These are phyloP conservation scores for Mollisia scopiformis DNA, from an alignment of 2,329 filamentous ascomycete genomes.

Conservation along the genomic window DNA sequence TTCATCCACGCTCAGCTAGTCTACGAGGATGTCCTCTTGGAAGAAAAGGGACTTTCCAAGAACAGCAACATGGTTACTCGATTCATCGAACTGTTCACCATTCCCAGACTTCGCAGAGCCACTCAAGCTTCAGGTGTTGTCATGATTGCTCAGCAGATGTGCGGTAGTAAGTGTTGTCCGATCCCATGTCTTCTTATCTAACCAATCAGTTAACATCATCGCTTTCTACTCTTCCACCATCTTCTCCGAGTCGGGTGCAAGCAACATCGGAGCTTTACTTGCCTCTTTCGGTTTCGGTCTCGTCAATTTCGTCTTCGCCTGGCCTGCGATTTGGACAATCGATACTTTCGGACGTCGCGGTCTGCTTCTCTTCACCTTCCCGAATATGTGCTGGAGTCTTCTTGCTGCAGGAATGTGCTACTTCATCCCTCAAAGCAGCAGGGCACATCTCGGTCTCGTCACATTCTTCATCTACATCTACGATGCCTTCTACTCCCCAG, in stretches of 20 bases:
- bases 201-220: slow-evolving; percentile 59
- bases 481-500: slow-evolving; percentile 65
- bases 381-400: slow-evolving; percentile 67
- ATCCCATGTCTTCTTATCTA: not conserved
- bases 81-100: slow-evolving; percentile 68
- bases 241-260: slow-evolving; percentile 59
- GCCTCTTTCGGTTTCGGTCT: slow-evolving; percentile 67
- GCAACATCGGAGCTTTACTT: slow-evolving; percentile 56
- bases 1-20: slow-evolving; percentile 58
- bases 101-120: slow-evolving; percentile 71
- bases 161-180: slow-evolving; percentile 15
- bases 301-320: slow-evolving; percentile 65
- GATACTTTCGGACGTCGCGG: slow-evolving; percentile 65
- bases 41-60: slow-evolving; percentile 43
- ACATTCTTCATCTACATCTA: slow-evolving; percentile 68
- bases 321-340: slow-evolving; percentile 62
- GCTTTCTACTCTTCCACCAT: slow-evolving; percentile 74
- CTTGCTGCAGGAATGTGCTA: slow-evolving; percentile 62
- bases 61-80: slow-evolving; percentile 61
- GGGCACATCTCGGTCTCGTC: slow-evolving; percentile 53
- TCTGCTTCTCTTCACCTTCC: slow-evolving; percentile 66
- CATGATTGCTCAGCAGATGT: slow-evolving; percentile 58
- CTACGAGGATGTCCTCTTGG: slow-evolving; percentile 30
- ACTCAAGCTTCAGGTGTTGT: slow-evolving; percentile 77
- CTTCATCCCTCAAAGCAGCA: slow-evolving; percentile 44